Evolutionary conservation across 2,329 filamentous ascomycete genomes (phyloP), one percentile per base, ranked within the genome.

Genomic region (Arthrinium puccinioides): DNA sequence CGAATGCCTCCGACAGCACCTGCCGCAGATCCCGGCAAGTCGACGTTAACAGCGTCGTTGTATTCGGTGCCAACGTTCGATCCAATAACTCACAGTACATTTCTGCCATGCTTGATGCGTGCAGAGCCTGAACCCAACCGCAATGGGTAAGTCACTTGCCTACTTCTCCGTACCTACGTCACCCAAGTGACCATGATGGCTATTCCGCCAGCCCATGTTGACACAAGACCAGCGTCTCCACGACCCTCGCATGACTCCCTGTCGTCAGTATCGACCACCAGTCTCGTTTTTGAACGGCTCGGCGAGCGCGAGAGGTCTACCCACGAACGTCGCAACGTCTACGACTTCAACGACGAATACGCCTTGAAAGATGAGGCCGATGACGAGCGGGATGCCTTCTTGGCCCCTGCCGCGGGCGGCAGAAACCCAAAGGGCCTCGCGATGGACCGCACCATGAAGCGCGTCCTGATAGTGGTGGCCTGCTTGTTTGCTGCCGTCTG

Each of bases 251-350:
- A 62, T 51, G 73, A 72, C 44, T 87, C 85, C 4, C 59, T 76
- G 31, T 86, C 83, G n/a, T 83, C 82, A 27, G 80, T 79, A n/a
- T 92, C 86, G 23, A 90, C 86, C 9, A 88, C 83, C 4, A 90
- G 86, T 50, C 70, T 92, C 11, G 77, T 92, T 37, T 85, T 92
- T 55, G 85, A 92, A 47, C 78, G 82, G 44, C 72, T 90, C 47
- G 73, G 76, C 50, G 80, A 85, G 54, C 59, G 63, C 30, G 59
- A 66, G 55, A 68, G 57, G 11, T n/a, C n/a, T n/a, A 49, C 54
- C 39, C 47, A 44, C 39, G 48, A 50, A 35, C 47, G 43, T 32
- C 48, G 50, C 24, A 50, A 60, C 52, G 44, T 57, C 47, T 48
- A 59, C 44, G 54, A 61, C 39, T 52, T 64, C 39, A 60, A 69